Conservation (phyloP, 257 asterid genomes). For the Eucommia ulmoides region DNA sequence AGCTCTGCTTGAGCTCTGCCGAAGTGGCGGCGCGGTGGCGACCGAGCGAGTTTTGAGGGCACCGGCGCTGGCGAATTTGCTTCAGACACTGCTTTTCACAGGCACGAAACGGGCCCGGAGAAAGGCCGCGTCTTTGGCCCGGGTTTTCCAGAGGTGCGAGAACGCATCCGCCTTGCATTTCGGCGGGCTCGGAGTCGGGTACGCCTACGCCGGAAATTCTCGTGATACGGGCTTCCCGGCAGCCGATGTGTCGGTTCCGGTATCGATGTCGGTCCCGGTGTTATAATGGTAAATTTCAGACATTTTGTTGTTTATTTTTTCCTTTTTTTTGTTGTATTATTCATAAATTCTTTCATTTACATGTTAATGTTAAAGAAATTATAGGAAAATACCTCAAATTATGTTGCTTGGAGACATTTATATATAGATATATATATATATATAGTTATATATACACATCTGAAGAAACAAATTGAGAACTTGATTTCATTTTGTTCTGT, state of each 20-base stretch:
- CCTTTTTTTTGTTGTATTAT: neutral
- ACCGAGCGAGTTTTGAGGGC: neutral
- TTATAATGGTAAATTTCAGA: neutral
- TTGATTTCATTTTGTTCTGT: too few relatives aligned
- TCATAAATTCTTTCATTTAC: neutral
- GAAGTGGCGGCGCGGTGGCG: neutral
- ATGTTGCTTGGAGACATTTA: too few relatives aligned
- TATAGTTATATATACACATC: too few relatives aligned
- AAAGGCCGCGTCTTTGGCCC: neutral
- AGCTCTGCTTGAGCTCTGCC: neutral
- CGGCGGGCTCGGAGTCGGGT: constrained; percentile 1
- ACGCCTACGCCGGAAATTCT: neutral
- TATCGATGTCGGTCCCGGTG: neutral
- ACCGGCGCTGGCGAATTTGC: neutral
- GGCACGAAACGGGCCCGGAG: neutral
- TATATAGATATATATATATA: too few relatives aligned
- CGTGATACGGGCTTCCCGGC: neutral
- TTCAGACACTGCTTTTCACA: neutral
- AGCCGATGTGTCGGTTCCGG: neutral
- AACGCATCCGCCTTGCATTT: neutral
- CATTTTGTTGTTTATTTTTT: neutral
- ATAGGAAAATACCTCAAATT: too few relatives aligned
- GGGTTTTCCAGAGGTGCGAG: neutral
- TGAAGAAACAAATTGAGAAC: too few relatives aligned
- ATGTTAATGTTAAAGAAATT: neutral